Evolutionary conservation across 768 basidiomycete species (phyloP).

Genomic region (Favolaschia claudopus): DNA sequence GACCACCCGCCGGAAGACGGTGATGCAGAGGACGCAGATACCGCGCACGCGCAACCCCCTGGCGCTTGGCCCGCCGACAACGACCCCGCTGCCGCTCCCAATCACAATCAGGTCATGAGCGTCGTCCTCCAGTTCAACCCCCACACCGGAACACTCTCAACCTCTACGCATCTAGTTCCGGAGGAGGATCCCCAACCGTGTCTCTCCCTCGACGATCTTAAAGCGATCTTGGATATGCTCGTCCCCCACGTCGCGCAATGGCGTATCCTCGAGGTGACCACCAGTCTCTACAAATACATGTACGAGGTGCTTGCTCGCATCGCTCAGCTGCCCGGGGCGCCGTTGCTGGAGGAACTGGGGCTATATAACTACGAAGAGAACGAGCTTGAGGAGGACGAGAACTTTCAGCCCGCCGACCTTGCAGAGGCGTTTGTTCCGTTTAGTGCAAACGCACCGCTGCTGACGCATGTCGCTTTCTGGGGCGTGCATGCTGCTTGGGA

Average conservation of each 20-base stretch:
- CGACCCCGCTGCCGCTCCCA: neutral
- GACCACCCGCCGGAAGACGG: conserved; percentile 23
- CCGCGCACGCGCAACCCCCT: no score
- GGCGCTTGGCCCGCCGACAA: neutral
- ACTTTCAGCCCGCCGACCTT: conserved; percentile 50
- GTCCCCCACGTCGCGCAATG: conserved; percentile 63
- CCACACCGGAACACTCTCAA: conserved; percentile 10
- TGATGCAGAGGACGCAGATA: conserved; percentile 2
- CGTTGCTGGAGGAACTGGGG: conserved; percentile 59
- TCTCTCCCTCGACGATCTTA: conserved; percentile 43
- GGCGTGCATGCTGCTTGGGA: conserved; percentile 79
- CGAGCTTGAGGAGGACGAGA: conserved; percentile 44
- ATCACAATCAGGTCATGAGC: conserved; percentile 29
- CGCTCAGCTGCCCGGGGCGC: conserved; percentile 53
- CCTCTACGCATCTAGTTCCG: neutral
- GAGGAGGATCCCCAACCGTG: conserved; percentile 26
- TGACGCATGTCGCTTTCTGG: conserved; percentile 62
- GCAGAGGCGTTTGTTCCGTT: conserved; percentile 56
- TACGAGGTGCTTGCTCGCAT: conserved; percentile 50
- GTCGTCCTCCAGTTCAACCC: conserved; percentile 25
- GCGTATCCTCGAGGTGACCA: conserved; percentile 57
- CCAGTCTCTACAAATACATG: conserved; percentile 56
- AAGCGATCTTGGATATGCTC: conserved; percentile 50
- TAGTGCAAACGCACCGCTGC: conserved; percentile 60
- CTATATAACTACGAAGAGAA: conserved; percentile 64